phyloP scores from a whole-genome alignment of 1,284 basidiomycete species.

The Anthracocystis walkeri region DNA sequence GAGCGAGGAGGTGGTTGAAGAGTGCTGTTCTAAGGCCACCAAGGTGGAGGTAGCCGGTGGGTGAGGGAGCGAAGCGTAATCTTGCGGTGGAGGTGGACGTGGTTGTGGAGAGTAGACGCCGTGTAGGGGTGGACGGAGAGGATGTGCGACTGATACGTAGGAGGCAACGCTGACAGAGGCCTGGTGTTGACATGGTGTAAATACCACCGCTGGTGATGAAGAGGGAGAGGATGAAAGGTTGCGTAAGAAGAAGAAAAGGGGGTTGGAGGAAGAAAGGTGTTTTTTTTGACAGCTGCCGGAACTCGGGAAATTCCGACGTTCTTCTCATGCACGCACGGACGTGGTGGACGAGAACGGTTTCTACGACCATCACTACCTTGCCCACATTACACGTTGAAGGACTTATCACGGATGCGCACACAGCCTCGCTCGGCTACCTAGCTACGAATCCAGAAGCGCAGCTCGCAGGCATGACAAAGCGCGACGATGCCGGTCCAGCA shows the following conservation, averaged over 20 bases:
- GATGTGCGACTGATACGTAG: not conserved
- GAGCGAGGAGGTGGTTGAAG: slow-evolving; percentile 89
- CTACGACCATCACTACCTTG: no score
- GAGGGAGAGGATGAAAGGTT: not conserved
- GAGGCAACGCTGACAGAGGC: slow-evolving; percentile 2
- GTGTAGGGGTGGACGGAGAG: not conserved
- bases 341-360: no score
- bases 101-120: slow-evolving; percentile 7
- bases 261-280: not conserved
- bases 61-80: slow-evolving; percentile 94
- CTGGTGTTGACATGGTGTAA: not conserved
- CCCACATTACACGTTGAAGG: no score
- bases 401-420: no score
- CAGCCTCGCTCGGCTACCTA: no score
- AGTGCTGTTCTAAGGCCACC: slow-evolving; percentile 95
- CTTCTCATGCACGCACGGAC: no score
- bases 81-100: slow-evolving; percentile 50
- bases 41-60: slow-evolving; percentile 92
- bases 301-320: no score
- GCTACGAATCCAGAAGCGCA: no score
- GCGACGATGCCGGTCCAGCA: not conserved
- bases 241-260: not conserved
- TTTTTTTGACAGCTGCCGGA: slow-evolving; percentile 3
- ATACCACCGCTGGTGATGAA: not conserved
- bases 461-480: not conserved